Percentiles rank a stretch among this genome's conserved stretches.
Evolutionary conservation across 345 rosid species (phyloP).

Genomic region (Barbarea vulgaris): DNA sequence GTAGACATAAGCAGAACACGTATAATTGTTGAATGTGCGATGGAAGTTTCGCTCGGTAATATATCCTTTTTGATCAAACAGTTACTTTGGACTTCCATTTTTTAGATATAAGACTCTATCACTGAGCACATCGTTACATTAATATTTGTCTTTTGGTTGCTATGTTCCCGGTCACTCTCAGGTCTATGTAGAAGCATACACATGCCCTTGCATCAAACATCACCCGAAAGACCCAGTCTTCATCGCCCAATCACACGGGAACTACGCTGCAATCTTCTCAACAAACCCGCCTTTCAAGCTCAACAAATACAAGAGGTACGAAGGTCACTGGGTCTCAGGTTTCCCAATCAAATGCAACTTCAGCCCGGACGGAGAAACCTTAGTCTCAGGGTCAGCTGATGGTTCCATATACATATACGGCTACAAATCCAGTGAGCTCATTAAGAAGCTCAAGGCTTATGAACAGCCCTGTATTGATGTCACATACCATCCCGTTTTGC

Average conservation of each 20-base stretch:
- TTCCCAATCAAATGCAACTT: conserved; percentile 82
- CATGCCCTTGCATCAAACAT: conserved; percentile 68
- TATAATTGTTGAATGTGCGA: too few species aligned
- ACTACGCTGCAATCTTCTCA: conserved; percentile 87
- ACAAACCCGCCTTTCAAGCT: conserved; percentile 76
- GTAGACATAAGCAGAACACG: too few species aligned
- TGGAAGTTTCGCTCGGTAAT: too few species aligned
- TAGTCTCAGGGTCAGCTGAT: conserved; percentile 78
- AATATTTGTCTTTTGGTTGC: not conserved
- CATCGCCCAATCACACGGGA: conserved; percentile 83
- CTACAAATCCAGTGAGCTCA: conserved; percentile 52
- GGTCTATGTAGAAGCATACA: conserved; percentile 88
- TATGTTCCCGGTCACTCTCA: conserved; percentile 24
- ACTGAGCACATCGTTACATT: too few species aligned
- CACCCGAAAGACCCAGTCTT: conserved; percentile 73
- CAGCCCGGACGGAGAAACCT: conserved; percentile 67
- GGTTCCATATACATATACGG: conserved; percentile 63
- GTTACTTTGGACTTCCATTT: too few species aligned
- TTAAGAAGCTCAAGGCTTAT: conserved; percentile 64
- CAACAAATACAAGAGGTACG: conserved; percentile 72
- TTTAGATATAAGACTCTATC: too few species aligned
- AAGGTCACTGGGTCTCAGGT: conserved; percentile 78
- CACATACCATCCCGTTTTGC: too few species aligned
- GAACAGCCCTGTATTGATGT: too few species aligned
- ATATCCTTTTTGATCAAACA: too few species aligned